A percentile compares a stretch with the other conserved stretches of the same genome.
phyloP scores from a whole-genome alignment of 129 eudicot species.

The Artemisia annua region DNA sequence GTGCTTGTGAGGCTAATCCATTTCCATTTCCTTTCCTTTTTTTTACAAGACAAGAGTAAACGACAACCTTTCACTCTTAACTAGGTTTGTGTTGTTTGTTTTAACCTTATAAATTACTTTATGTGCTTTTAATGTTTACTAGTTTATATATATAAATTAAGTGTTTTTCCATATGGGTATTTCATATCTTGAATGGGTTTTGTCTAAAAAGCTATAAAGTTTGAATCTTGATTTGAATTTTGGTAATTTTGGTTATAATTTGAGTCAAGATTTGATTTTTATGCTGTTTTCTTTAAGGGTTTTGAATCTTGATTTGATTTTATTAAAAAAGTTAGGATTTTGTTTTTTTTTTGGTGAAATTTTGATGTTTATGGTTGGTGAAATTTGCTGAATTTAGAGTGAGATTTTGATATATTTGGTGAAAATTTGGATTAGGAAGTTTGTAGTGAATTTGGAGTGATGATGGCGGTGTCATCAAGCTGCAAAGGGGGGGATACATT shows the following conservation, averaged over 20 bases:
- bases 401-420: slow-evolving; percentile 12
- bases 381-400: neutral
- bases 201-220: neutral
- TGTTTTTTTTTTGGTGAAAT: too few species aligned
- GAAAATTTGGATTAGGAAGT: slow-evolving; percentile 4
- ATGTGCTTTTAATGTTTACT: neutral
- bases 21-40: neutral
- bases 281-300: slow-evolving; percentile 12
- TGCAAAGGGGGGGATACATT: slow-evolving; percentile 59
- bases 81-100: slow-evolving; percentile 36
- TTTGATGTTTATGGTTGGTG: too few species aligned
- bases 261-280: slow-evolving; percentile 15
- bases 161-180: slow-evolving; percentile 15
- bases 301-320: neutral
- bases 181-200: neutral
- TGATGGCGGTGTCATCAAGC: slow-evolving; percentile 86
- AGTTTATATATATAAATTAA: neutral
- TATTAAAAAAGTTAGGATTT: too few species aligned
- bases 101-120: slow-evolving; percentile 18
- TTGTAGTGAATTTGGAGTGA: slow-evolving; percentile 38
- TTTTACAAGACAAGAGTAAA: slow-evolving; percentile 36
- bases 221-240: slow-evolving; percentile 6
- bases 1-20: slow-evolving; percentile 50
- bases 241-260: neutral
- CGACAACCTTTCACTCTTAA: slow-evolving; percentile 40